phyloP scores from a whole-genome alignment of 2,329 filamentous ascomycete species.

The Hawksworthiomyces lignivorus region DNA sequence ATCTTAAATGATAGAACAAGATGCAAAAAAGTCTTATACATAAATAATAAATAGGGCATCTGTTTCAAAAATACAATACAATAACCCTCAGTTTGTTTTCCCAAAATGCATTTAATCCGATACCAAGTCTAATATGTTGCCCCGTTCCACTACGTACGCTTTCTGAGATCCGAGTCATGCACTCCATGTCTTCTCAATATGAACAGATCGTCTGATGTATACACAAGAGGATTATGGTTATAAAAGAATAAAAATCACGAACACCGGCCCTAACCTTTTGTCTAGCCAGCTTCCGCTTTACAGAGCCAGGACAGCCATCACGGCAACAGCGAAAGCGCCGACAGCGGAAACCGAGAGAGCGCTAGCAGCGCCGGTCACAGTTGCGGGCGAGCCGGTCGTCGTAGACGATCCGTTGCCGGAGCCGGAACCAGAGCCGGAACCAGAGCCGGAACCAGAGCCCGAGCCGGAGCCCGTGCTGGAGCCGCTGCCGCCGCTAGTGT shows the following conservation, averaged over 20 bases:
- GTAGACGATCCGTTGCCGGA: slow-evolving; percentile 15
- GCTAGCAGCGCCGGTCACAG: slow-evolving; percentile 17
- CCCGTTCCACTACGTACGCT: no score
- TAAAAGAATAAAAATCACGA: not conserved
- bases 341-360: slow-evolving; percentile 20
- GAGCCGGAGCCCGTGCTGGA: slow-evolving; percentile 10
- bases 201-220: not conserved
- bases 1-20: no score
- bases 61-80: no score
- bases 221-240: not conserved
- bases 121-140: no score
- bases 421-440: slow-evolving; percentile 21
- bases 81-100: no score
- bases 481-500: not conserved
- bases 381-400: slow-evolving; percentile 16
- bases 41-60: no score
- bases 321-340: slow-evolving; percentile 22
- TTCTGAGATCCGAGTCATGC: not conserved
- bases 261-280: no score
- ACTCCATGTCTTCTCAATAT: not conserved
- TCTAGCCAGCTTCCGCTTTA: no score
- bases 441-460: slow-evolving; percentile 19
- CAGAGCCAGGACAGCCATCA: slow-evolving; percentile 25
- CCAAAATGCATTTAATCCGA: no score
- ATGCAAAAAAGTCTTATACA: no score